These are phyloP conservation scores for Macrophomina phaseolina DNA, from an alignment of 2,329 filamentous ascomycete genomes.

Conservation along the genomic window DNA sequence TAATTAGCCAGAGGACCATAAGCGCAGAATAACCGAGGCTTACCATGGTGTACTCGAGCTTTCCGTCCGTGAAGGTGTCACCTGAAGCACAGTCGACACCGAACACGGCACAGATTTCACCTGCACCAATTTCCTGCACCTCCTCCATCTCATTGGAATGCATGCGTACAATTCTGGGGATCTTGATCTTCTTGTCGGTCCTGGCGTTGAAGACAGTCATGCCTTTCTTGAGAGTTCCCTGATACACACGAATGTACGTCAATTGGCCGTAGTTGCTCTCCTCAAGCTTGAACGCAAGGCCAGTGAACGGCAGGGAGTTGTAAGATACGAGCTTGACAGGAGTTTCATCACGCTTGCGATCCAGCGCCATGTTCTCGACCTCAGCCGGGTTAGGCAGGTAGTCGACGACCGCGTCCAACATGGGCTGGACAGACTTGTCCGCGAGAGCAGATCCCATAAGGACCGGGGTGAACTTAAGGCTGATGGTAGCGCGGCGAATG, in stretches of 20 bases:
- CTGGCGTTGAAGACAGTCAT: constrained; percentile 91
- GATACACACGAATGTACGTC: constrained; percentile 98
- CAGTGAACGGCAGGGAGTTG: constrained; percentile 91
- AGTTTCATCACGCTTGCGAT: constrained; percentile 78
- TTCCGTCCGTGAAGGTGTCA: constrained; percentile 96
- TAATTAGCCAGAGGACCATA: constrained; percentile 8
- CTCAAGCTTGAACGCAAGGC: constrained; percentile 97
- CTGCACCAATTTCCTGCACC: constrained; percentile 86
- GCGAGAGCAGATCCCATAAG: constrained; percentile 96
- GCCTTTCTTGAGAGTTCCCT: constrained; percentile 87
- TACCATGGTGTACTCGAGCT: constrained; percentile 86
- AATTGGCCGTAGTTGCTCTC: constrained; percentile 98
- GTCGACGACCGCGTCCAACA: constrained; percentile 95
- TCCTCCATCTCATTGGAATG: constrained; percentile 99
- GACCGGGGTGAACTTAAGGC: constrained; percentile 88
- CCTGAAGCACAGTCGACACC: constrained; percentile 97
- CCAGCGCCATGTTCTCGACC: constrained; percentile 86
- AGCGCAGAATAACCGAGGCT: constrained; percentile 24
- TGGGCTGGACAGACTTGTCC: constrained; percentile 93
- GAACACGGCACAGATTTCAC: constrained; percentile 98
- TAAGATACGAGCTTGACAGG: constrained; percentile 89
- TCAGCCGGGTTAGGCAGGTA: constrained; percentile 92
- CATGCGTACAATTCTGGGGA: constrained; percentile 98
- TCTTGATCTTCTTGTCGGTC: constrained; percentile 93
- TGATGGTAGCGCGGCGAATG: constrained; percentile 88